Evolutionary conservation across 345 rosid genomes (phyloP), one percentile per base, ranked within the genome.

Genomic region (Zanthoxylum bungeanum): DNA sequence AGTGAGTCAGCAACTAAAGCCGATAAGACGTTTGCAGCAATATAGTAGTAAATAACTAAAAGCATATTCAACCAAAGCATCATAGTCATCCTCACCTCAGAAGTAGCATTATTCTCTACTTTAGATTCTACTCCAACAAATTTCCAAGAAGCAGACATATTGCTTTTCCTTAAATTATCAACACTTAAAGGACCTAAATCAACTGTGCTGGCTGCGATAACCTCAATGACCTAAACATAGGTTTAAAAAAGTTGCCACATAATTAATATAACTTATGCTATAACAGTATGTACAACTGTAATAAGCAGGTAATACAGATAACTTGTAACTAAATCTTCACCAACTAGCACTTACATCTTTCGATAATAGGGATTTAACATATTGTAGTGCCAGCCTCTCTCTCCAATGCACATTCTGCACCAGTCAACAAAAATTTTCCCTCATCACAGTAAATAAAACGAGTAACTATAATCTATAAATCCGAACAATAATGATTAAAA

Each of bases 141-240:
- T 33, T 77, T 85, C 98, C 97, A 95, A 7, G 99, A 95, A 53
- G 92, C 91, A 58, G 98, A 79, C 75, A 87, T 50, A 72, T 90
- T 88, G 68, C 64, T 87, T 78, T 88, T 92, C 80, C 90, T 89
- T 69, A 92, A 88, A 71, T 84, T 81, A 86, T 88, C 94, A 73
- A 95, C 88, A 82, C 91, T 95, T 71, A 80, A 76, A 75, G 96
- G 96, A 46, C 94, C 91, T 87, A 88, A 70, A 84, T 92, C 93
- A 67, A 84, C 88, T 9, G 92, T 92, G 87, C 91, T 84, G 31
- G 89, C 73, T 21, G 80, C 40, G 42, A 95, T 79, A 64, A 85
- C 87, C 75, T 92, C 90, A 62, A 92, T 80, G 75, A 92, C 87
- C 99, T 95, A 78, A 21, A 72, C 42, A 19, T 63, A 16, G 60